Percentiles rank a stretch among this genome's conserved stretches.
Conservation (phyloP, 768 basidiomycete genomes). For the Dacryopinax primogenitus region DNA sequence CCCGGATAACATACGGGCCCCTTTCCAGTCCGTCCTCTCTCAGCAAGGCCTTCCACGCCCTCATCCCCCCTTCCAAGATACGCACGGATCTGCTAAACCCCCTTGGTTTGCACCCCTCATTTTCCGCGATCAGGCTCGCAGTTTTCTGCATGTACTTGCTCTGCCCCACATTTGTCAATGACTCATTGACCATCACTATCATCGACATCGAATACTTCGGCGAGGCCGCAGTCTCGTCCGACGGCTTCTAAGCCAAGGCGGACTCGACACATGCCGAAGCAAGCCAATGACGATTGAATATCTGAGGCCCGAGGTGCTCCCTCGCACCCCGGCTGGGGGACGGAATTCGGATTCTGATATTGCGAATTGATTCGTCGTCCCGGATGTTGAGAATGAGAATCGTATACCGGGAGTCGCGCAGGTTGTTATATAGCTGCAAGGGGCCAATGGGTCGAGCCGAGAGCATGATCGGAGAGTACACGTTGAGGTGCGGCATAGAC, state of each 20-base stretch:
- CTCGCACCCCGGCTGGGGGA: not conserved
- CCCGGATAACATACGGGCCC: conserved; percentile 15
- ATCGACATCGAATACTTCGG: conserved; percentile 73
- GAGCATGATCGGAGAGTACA: no score
- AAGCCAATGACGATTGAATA: conserved; percentile 36
- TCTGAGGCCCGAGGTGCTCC: not conserved
- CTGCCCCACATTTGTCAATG: conserved; percentile 41
- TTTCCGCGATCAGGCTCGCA: conserved; percentile 56
- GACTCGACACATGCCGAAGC: conserved; percentile 57
- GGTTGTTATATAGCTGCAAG: conserved; percentile 51
- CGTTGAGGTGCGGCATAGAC: no score
- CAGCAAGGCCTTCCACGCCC: conserved; percentile 57
- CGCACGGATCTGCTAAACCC: conserved; percentile 59
- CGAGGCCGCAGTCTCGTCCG: conserved; percentile 61
- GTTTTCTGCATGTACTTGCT: conserved; percentile 47
- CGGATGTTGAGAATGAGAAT: not conserved
- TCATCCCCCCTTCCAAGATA: conserved; percentile 70
- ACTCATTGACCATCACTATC: conserved; percentile 41
- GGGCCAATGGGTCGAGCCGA: conserved; percentile 25
- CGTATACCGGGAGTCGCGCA: conserved; percentile 14
- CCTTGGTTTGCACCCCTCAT: conserved; percentile 51
- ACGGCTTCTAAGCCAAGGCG: conserved; percentile 56
- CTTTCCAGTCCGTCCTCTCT: conserved; percentile 29
- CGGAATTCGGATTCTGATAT: not conserved
- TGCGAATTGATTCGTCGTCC: not conserved